These are phyloP conservation scores for Paspalum vaginatum DNA, from an alignment of 176 grass and related monocot species.

Conservation along the genomic window DNA sequence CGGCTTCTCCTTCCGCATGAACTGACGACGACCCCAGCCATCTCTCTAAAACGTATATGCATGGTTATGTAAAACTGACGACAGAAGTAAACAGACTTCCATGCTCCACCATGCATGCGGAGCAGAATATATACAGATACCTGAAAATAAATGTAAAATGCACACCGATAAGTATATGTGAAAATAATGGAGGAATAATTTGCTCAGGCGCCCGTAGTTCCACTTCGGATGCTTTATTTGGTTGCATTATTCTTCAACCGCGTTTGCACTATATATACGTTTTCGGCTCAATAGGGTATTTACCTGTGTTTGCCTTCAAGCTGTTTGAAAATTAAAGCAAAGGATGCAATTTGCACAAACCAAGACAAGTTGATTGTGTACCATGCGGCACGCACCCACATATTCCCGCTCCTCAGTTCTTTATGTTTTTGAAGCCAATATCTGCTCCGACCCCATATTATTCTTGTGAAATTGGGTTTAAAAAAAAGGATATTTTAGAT, in stretches of 20 bases:
- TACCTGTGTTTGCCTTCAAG: not conserved
- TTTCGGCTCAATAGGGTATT: not conserved
- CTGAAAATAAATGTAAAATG: not conserved
- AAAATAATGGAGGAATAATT: not conserved
- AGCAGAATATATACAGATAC: not conserved
- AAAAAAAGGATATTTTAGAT: too few species aligned
- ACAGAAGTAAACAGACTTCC: not conserved
- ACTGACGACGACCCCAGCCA: not conserved
- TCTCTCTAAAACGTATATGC: not conserved
- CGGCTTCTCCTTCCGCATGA: slow-evolving; percentile 34
- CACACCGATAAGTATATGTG: not conserved
- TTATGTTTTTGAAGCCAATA: too few species aligned
- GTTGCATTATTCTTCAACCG: too few species aligned
- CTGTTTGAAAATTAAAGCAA: not conserved
- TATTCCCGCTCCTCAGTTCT: too few species aligned
- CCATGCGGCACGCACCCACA: too few species aligned
- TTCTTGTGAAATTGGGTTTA: too few species aligned
- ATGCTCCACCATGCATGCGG: not conserved
- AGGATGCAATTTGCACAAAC: not conserved
- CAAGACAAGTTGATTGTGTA: not conserved
- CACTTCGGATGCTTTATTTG: too few species aligned
- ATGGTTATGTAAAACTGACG: not conserved
- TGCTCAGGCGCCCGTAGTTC: not conserved
- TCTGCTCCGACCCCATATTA: too few species aligned
- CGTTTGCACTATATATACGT: too few species aligned